Evolutionary conservation across 148 eudicot genomes (phyloP).

Genomic region (Pharnaceum exiguum): DNA sequence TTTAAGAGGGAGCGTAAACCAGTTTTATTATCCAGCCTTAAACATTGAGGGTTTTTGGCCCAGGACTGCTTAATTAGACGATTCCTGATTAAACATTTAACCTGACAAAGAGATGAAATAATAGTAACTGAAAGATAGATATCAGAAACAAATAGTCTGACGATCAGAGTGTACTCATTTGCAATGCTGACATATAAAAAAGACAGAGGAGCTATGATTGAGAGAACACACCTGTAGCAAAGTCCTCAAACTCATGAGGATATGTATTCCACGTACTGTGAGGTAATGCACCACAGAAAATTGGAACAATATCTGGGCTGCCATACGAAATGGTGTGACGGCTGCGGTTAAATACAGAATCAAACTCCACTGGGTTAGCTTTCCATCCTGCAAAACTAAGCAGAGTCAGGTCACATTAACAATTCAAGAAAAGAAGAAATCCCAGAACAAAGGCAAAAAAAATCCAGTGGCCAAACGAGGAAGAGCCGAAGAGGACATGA

Average conservation of each 20-base stretch:
- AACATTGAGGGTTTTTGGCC: no score
- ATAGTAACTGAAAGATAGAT: no score
- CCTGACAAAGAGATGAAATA: no score
- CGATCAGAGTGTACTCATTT: no score
- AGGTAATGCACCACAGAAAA: conserved; percentile 80
- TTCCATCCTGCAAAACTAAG: conserved; percentile 69
- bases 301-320: conserved; percentile 94
- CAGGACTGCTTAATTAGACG: no score
- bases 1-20: no score
- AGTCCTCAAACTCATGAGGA: conserved; percentile 95
- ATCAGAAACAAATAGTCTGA: no score
- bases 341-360: conserved; percentile 89
- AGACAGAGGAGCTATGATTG: not conserved
- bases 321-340: conserved; percentile 83
- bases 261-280: conserved; percentile 90
- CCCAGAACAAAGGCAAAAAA: not conserved
- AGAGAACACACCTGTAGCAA: conserved; percentile 71
- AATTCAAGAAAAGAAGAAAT: not conserved
- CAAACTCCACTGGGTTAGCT: conserved; percentile 99
- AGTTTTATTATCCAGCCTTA: no score
- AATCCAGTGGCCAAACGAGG: not conserved
- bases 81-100: no score
- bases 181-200: no score
- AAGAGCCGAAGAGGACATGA: not conserved
- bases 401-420: not conserved